These are phyloP conservation scores for Starmerella stigmatis DNA, from an alignment of 805 yeast genomes.

Conservation along the genomic window DNA sequence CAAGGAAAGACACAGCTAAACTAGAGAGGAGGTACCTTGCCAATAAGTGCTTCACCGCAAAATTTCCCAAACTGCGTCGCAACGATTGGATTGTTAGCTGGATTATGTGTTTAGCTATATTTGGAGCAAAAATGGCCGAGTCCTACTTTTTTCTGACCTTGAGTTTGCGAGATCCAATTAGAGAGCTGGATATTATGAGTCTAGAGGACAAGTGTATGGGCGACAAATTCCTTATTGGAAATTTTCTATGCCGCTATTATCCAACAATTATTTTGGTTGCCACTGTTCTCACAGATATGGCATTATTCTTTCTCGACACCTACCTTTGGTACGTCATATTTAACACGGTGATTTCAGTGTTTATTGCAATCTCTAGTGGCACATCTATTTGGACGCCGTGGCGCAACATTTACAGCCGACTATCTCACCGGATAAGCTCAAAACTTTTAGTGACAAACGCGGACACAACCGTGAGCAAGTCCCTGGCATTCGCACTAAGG, in stretches of 20 bases:
- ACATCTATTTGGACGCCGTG: constrained; percentile 83
- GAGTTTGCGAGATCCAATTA: constrained; percentile 60
- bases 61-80: constrained; percentile 44
- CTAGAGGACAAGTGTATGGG: constrained; percentile 49
- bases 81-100: constrained; percentile 51
- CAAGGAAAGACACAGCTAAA: constrained; percentile 1
- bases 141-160: constrained; percentile 69
- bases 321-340: constrained; percentile 79
- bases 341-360: constrained; percentile 63
- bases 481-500: constrained; percentile 12
- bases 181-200: constrained; percentile 52
- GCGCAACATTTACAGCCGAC: constrained; percentile 65
- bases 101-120: constrained; percentile 60
- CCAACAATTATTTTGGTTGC: constrained; percentile 46
- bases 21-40: constrained; percentile 36
- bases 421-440: constrained; percentile 66
- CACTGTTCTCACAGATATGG: constrained; percentile 50
- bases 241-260: constrained; percentile 44
- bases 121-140: constrained; percentile 57
- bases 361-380: constrained; percentile 61
- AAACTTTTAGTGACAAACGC: constrained; percentile 49
- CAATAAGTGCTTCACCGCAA: constrained; percentile 48
- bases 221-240: constrained; percentile 43
- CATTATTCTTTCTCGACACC: constrained; percentile 67
- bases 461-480: constrained; percentile 18